Base-by-base conservation (phyloP, 169 alveolate genomes). In the Plasmodium blacklocki region DNA sequence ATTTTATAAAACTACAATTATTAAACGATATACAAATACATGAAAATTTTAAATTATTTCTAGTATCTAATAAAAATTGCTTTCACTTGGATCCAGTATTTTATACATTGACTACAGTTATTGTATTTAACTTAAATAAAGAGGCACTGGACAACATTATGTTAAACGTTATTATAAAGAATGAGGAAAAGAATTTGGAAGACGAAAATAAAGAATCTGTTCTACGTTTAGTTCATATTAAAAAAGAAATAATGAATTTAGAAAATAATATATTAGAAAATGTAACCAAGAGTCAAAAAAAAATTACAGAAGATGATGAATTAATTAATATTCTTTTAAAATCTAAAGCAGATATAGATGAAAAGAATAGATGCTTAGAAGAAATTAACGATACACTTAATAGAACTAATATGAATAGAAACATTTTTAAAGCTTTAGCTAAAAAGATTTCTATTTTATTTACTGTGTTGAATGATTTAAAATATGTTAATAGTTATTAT, bases 221-320 rank as follows among this genome's bases (percentile, higher is more conserved):
- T 4, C n/a, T 64, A n/a, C 86, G 75, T 15, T 75, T 86, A 59
- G 71, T 86, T 39, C 68, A 23, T 11, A 56, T 73, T 26, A 86
- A 86, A 70, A 86, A 86, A 49, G 92, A 86, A 71, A 86, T 86
- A 72, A 45, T 60, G 29, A 86, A 73, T n/a, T 50, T 86, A 32
- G 92, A 86, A 59, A 70, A 86, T 14, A 86, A 70, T 54, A 60
- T 86, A 9, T 59, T 86, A 86, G 92, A 86, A 26, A 32, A 86
- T 71, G 56, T 86, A 86, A 86, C 87, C 9, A 86, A 72, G 63
- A 60, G 92, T 43, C 47, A 70, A 60, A 67, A 73, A 9, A 86
- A 86, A 86, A 86, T 86, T 49, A 86, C 87, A 11, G 88, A 86
- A 71, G 92, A 86, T 86, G 88, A 70, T 23, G 32, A 86, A 23